These are phyloP conservation scores for Pseudocercospora fuligena DNA, from an alignment of 2,329 filamentous ascomycete genomes.

Conservation along the genomic window DNA sequence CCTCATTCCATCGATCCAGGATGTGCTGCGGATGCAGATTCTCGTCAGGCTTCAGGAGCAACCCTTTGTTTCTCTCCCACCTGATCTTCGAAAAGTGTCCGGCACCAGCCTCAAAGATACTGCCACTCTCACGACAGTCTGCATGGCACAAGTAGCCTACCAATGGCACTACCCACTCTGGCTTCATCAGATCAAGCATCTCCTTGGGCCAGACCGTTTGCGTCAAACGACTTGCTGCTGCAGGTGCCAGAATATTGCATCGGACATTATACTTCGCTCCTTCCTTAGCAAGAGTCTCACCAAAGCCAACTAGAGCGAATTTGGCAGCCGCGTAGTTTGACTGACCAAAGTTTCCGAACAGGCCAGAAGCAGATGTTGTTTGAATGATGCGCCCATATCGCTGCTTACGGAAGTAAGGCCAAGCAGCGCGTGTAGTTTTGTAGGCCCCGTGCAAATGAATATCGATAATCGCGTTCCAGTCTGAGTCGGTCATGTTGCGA, in stretches of 20 bases:
- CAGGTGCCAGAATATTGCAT: constrained; percentile 91
- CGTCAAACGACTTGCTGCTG: constrained; percentile 92
- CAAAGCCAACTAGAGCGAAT: constrained; percentile 91
- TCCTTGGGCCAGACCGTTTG: constrained; percentile 92
- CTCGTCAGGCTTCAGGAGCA: constrained; percentile 84
- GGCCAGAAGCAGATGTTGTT: constrained; percentile 92
- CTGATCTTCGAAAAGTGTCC: constrained; percentile 89
- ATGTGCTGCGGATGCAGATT: constrained; percentile 61
- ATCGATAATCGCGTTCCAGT: constrained; percentile 92
- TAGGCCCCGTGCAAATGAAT: constrained; percentile 93
- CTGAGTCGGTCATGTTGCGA: constrained; percentile 93
- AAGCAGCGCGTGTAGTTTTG: constrained; percentile 96
- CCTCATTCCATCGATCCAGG: constrained; percentile 71
- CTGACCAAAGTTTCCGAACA: constrained; percentile 98
- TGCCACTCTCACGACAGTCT: constrained; percentile 77
- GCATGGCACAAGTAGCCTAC: constrained; percentile 86
- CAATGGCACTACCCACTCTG: constrained; percentile 91
- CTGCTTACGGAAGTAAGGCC: constrained; percentile 97
- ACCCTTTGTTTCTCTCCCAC: constrained; percentile 89
- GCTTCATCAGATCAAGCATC: constrained; percentile 79
- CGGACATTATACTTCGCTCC: constrained; percentile 96
- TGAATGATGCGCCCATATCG: constrained; percentile 96
- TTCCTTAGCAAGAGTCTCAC: constrained; percentile 95
- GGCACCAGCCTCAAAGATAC: constrained; percentile 90
- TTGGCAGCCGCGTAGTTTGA: constrained; percentile 97